Base-by-base conservation (phyloP, 2,329 filamentous ascomycete species). In the Paraphoma chrysanthemicola region DNA sequence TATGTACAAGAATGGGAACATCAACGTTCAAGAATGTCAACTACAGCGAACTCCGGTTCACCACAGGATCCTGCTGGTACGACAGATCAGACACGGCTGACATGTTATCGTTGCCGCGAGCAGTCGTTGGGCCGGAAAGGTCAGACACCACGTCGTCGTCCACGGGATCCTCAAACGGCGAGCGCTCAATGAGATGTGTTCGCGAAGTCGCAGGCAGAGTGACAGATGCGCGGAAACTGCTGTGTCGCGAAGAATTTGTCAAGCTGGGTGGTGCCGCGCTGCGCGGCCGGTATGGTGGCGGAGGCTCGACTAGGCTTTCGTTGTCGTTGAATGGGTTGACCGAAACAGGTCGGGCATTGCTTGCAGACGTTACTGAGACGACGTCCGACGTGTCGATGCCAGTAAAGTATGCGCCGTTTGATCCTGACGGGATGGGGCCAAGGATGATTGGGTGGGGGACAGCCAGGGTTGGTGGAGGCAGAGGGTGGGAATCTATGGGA, bases 341-440 rank as follows among this genome's bases (percentile, higher is more conserved):
- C 18, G 30, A 38, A 7, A 58, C 64, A 38, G 62, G 68, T 7
- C 60, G 57, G 2, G 65, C 59, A 16, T 67, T 63, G 33, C 59
- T 66, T 3, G 64, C 48, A 6, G 60, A 69, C 11, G 57, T 66
- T 46, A 75, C 57, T 2, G 74, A 77, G 1, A 76, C 59, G 14
- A 71, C 59, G 33, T 77, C 74, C 3, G 74, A 76, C 2, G 74
- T 77, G 51, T 77, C 75, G 41, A 77, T 75, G 11, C 75, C 75
- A 18, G 75, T 77, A 18, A 72, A 64, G 59, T 76, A 77, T 17
- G 70, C 69, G 29, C 72, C 67, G 36, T 71, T 71, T 7, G 64
- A 65, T n/a, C 67, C 67, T 1, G 67, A 62, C 7, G 57, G 56
- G 33, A 76, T 75, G 0, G 74, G 74, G 4, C 74, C 74, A 7